Conservation (phyloP, 108 stramenopile species). For the Cyclostephanos tholiformis region DNA sequence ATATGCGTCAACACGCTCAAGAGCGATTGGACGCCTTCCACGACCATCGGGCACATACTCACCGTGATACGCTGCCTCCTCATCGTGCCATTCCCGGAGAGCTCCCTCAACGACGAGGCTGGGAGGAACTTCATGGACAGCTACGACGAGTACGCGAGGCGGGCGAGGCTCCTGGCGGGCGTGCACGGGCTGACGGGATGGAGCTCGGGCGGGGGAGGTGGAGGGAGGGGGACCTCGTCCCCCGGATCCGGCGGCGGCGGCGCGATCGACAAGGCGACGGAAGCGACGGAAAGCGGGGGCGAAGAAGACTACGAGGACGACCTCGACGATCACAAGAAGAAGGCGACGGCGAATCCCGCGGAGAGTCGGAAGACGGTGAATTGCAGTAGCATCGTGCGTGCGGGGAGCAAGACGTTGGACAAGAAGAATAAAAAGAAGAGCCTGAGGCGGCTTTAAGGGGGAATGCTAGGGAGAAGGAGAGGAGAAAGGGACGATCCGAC, state of each 20-base stretch:
- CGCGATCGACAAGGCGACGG: not conserved
- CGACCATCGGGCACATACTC: slow-evolving; percentile 92
- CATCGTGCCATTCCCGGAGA: slow-evolving; percentile 99
- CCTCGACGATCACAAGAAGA: not conserved
- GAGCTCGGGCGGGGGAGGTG: slow-evolving; percentile 52
- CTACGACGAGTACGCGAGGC: slow-evolving; percentile 95
- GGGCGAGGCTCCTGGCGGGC: slow-evolving; percentile 91
- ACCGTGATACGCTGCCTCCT: slow-evolving; percentile 98
- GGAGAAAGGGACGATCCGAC: not conserved
- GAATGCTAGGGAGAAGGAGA: not conserved
- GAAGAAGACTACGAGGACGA: slow-evolving; percentile 18
- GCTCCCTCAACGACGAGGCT: slow-evolving; percentile 98
- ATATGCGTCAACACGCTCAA: slow-evolving; percentile 99
- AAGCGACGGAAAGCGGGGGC: slow-evolving; percentile 3
- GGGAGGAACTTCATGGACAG: slow-evolving; percentile 98
- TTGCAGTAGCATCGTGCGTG: slow-evolving; percentile 39
- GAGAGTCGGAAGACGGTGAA: slow-evolving; percentile 31
- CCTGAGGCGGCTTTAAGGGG: slow-evolving; percentile 65
- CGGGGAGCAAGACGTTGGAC: slow-evolving; percentile 38
- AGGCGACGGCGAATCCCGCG: slow-evolving; percentile 3
- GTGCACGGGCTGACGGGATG: slow-evolving; percentile 82
- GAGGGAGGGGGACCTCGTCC: not conserved
- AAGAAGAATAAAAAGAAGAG: slow-evolving; percentile 78
- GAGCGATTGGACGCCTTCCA: slow-evolving; percentile 92
- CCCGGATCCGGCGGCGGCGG: not conserved